phyloP scores from a whole-genome alignment of 148 eudicot species.

The Chenopodium formosanum region DNA sequence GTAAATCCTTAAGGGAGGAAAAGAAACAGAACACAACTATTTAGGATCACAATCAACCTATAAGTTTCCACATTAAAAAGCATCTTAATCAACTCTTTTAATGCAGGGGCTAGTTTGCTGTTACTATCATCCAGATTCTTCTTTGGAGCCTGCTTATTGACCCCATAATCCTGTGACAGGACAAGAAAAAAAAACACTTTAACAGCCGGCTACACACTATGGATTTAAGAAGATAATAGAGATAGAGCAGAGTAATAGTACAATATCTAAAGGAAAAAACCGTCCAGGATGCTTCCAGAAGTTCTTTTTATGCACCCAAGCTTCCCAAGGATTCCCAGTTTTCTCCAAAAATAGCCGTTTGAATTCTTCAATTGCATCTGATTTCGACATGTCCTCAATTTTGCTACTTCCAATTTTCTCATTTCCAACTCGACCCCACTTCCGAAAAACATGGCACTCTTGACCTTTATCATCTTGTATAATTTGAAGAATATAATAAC shows the following conservation, averaged over 20 bases:
- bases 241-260: constrained; percentile 32
- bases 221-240: not conserved
- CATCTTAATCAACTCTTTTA: constrained; percentile 88
- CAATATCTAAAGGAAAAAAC: constrained; percentile 93
- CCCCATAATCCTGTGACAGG: constrained; percentile 87
- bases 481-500: constrained; percentile 94
- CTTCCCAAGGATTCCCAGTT: constrained; percentile 95
- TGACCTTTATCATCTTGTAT: constrained; percentile 89
- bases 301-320: constrained; percentile 65
- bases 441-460: constrained; percentile 86
- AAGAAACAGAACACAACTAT: constrained; percentile 4
- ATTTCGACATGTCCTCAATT: constrained; percentile 64
- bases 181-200: constrained; percentile 2
- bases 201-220: not conserved
- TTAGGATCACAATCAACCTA: constrained; percentile 43
- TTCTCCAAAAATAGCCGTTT: constrained; percentile 82
- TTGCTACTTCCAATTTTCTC: constrained; percentile 74
- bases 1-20: not conserved
- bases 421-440: constrained; percentile 97
- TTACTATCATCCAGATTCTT: constrained; percentile 45
- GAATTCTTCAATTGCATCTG: constrained; percentile 71
- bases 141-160: constrained; percentile 63
- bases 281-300: constrained; percentile 84
- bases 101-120: constrained; percentile 68
- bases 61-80: constrained; percentile 96